Evolutionary conservation across 805 yeast species (phyloP).

Genomic region (Cyberlindnera xylosilytica): DNA sequence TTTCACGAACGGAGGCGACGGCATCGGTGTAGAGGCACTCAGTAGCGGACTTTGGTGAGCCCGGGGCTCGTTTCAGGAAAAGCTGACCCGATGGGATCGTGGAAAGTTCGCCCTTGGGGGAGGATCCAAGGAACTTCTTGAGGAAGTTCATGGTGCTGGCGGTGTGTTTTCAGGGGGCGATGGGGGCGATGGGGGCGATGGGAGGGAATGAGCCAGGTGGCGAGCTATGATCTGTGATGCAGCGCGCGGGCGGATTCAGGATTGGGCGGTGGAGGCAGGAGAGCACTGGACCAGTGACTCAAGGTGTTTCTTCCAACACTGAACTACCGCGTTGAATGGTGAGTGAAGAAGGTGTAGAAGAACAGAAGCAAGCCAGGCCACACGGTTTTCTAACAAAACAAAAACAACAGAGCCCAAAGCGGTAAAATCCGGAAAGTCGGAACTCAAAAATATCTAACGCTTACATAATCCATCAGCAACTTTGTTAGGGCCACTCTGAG

Average conservation of each 20-base stretch:
- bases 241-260: no score
- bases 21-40: slow-evolving; percentile 86
- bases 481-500: slow-evolving; percentile 4
- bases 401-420: slow-evolving; percentile 4
- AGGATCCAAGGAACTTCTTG: slow-evolving; percentile 56
- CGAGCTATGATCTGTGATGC: neutral
- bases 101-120: slow-evolving; percentile 57
- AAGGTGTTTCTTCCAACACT: no score
- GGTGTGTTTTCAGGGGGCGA: no score
- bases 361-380: no score
- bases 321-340: neutral
- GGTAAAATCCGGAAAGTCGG: slow-evolving; percentile 7
- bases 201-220: no score
- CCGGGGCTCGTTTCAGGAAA: slow-evolving; percentile 66
- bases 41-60: slow-evolving; percentile 81
- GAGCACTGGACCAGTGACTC: no score
- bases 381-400: neutral
- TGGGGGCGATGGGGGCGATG: no score
- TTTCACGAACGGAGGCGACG: slow-evolving; percentile 64
- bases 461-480: no score
- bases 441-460: no score
- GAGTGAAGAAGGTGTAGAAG: no score
- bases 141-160: slow-evolving; percentile 60
- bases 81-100: slow-evolving; percentile 78
- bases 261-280: no score